These are phyloP conservation scores for Prunus davidiana DNA, from an alignment of 306 rosid species.

Conservation along the genomic window DNA sequence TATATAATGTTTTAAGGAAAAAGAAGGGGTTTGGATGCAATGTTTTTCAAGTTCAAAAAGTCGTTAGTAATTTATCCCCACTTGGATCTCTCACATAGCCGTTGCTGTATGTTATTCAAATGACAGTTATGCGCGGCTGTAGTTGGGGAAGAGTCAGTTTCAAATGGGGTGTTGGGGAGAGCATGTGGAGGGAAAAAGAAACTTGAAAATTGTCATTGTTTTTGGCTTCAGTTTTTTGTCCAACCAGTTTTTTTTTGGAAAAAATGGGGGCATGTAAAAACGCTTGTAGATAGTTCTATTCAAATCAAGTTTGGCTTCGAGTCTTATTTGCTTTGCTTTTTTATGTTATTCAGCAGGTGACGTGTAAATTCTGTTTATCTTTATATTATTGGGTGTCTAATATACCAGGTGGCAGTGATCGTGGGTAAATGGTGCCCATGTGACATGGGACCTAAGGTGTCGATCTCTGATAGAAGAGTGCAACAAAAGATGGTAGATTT, in stretches of 20 bases:
- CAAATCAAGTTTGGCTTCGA: neutral
- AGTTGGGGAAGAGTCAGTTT: slow-evolving; percentile 21
- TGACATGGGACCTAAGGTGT: slow-evolving; percentile 8
- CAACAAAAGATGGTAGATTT: neutral
- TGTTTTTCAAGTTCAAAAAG: slow-evolving; percentile 56
- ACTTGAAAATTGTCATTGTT: slow-evolving; percentile 1
- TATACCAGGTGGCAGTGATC: slow-evolving; percentile 18
- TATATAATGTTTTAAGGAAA: slow-evolving; percentile 29
- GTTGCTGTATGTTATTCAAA: slow-evolving; percentile 59
- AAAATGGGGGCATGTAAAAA: slow-evolving; percentile 17
- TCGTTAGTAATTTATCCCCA: slow-evolving; percentile 47
- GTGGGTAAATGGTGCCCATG: neutral
- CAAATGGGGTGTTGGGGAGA: slow-evolving; percentile 19
- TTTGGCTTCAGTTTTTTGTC: slow-evolving; percentile 1
- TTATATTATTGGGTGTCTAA: neutral
- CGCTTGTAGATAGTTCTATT: slow-evolving; percentile 18
- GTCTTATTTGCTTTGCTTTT: neutral
- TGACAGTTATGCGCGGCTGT: slow-evolving; percentile 62
- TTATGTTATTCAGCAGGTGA: slow-evolving; percentile 9
- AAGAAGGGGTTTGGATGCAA: slow-evolving; percentile 35
- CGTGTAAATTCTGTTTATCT: slow-evolving; percentile 16
- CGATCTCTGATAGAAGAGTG: slow-evolving; percentile 6
- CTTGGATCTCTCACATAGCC: slow-evolving; percentile 51
- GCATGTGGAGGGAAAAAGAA: slow-evolving; percentile 49
- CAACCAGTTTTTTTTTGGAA: neutral